Conservation (phyloP, 805 yeast genomes). For the Lipomyces yamanashiensis region DNA sequence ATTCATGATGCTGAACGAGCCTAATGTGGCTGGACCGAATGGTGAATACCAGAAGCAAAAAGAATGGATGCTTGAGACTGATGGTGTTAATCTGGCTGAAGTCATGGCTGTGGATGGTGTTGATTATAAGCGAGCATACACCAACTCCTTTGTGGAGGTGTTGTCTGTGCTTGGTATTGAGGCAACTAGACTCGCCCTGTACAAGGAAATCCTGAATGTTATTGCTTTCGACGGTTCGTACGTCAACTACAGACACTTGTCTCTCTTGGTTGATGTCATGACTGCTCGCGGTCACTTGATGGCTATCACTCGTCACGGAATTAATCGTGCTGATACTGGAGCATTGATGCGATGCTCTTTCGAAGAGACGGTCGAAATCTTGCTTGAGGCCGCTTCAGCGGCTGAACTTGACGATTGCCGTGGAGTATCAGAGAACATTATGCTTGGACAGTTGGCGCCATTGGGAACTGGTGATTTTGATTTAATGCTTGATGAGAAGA, state of each 20-base stretch:
- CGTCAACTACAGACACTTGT: conserved; percentile 98
- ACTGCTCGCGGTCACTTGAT: conserved; percentile 97
- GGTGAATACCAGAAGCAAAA: conserved; percentile 89
- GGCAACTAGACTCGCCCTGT: conserved; percentile 94
- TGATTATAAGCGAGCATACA: conserved; percentile 85
- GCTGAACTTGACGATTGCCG: conserved; percentile 98
- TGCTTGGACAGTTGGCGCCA: conserved; percentile 98
- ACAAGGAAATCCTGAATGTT: conserved; percentile 92
- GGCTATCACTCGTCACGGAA: conserved; percentile 99
- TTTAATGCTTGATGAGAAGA: conserved; percentile 88
- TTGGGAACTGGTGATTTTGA: conserved; percentile 98
- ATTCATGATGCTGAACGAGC: conserved; percentile 57
- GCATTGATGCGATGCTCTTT: conserved; percentile 99
- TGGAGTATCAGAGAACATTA: conserved; percentile 97
- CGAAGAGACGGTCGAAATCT: conserved; percentile 97
- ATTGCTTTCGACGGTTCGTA: conserved; percentile 99
- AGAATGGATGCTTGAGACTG: conserved; percentile 99
- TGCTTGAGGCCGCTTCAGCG: conserved; percentile 96
- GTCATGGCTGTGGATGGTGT: conserved; percentile 96
- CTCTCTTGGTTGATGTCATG: conserved; percentile 96
- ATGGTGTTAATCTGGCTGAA: conserved; percentile 94
- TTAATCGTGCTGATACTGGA: conserved; percentile 97
- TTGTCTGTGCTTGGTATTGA: conserved; percentile 96
- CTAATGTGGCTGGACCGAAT: conserved; percentile 55
- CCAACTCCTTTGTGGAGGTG: conserved; percentile 95